A percentile compares a stretch with the other conserved stretches of the same genome.
Conservation (phyloP, 2,329 filamentous ascomycete genomes). For the Chaetomium olivaceum region DNA sequence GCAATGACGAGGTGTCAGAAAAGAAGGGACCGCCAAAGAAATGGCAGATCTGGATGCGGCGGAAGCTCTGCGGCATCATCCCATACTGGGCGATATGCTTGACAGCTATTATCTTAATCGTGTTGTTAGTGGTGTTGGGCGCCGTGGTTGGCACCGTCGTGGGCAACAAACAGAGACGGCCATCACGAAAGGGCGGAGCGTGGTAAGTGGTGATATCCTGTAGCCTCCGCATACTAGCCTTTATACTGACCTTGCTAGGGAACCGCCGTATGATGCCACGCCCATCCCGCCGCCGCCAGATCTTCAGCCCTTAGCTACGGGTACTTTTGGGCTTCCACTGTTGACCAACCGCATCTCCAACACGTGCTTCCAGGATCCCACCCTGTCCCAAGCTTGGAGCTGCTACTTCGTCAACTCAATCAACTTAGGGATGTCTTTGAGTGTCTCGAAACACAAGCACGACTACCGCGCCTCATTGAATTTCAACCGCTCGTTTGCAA, state of each 20-base stretch:
- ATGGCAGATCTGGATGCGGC: slow-evolving; percentile 56
- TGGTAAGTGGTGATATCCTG: slow-evolving; percentile 32
- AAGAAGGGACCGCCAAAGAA: slow-evolving; percentile 50
- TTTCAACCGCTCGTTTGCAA: slow-evolving; percentile 41
- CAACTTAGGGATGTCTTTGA: slow-evolving; percentile 43
- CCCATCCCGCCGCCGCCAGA: slow-evolving; percentile 54
- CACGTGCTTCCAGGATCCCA: slow-evolving; percentile 58
- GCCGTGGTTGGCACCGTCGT: slow-evolving; percentile 56
- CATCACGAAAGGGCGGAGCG: slow-evolving; percentile 27
- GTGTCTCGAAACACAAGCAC: slow-evolving; percentile 39
- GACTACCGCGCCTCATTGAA: slow-evolving; percentile 47
- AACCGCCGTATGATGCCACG: slow-evolving; percentile 46
- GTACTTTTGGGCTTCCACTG: slow-evolving; percentile 58
- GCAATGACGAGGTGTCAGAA: slow-evolving; percentile 48
- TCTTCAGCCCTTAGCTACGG: slow-evolving; percentile 55
- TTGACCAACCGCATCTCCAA: slow-evolving; percentile 51
- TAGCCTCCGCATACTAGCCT: not conserved
- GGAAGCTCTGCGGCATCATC: slow-evolving; percentile 56
- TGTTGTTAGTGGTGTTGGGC: slow-evolving; percentile 58
- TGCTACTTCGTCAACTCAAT: slow-evolving; percentile 56
- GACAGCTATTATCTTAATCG: slow-evolving; percentile 48
- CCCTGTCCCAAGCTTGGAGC: slow-evolving; percentile 61
- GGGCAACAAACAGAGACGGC: slow-evolving; percentile 37
- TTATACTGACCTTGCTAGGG: slow-evolving; percentile 26
- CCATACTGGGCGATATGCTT: slow-evolving; percentile 63